Evolutionary conservation across 2,329 filamentous ascomycete genomes (phyloP), one percentile per base, ranked within the genome.

Genomic region (Aspergillus sp.): DNA sequence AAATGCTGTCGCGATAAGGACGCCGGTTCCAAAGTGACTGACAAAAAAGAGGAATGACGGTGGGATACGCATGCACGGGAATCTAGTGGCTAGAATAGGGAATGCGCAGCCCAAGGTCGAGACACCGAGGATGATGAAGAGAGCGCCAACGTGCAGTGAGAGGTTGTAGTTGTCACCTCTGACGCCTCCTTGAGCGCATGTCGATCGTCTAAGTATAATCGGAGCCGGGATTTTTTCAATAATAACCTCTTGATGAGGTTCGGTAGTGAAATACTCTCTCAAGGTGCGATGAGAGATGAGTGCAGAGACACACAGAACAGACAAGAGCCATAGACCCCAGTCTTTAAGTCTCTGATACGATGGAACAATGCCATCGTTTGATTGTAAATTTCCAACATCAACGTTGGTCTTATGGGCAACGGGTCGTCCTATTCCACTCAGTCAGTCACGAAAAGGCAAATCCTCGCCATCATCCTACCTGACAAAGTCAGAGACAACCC

Each of bases 1-100:
- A 58, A 93, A 93, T 43, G 88, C 87, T 1, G 88, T 93, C 8
- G 88, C 87, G 49, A 93, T 84, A n/a, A 93, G 73, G 13, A 93
- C 88, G 46, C 88, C 88, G 1, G 88, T 93, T 58, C 88, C 86
- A 52, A 88, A 86, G 68, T 89, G 85, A 51, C 85, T 81, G 56
- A 81, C 83, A 50, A 59, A 58, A 27, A 61, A 60, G 5, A 60
- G 49, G 26, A 56, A 58, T 2, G 52, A 50, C 0, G 74, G 75
- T 41, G 83, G 82, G 43, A 77, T 76, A 40, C 73, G 76, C 43
- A 81, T 73, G 39, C 75, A 73, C 32, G 76, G 77, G 32, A 76
- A 71, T 50, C 79, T 76, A 42, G 78, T 76, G 7, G 81, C 83
- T 43, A 87, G 66, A 30, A 87, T 69, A 1, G 84, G 84, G 42